A percentile compares a stretch with the other conserved stretches of the same genome.
Conservation (phyloP, 805 yeast species). For the Wickerhamiella qilinensis region DNA sequence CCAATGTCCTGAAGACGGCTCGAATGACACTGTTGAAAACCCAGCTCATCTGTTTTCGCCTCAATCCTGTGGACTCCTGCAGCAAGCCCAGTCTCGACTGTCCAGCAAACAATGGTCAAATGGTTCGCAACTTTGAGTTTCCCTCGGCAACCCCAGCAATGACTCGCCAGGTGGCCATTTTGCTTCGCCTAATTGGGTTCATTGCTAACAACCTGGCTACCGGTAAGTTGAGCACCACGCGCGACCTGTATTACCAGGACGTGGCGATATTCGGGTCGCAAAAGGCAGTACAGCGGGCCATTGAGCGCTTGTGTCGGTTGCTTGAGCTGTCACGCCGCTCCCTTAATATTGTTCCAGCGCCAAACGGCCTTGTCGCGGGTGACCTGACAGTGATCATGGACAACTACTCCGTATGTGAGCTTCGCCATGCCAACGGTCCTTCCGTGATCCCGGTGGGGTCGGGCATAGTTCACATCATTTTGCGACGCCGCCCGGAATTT, state of each 20-base stretch:
- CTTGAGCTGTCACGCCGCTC: constrained; percentile 25
- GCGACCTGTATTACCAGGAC: constrained; percentile 46
- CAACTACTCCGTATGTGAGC: constrained; percentile 7
- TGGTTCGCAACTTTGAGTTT: neutral
- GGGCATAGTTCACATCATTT: constrained; percentile 12
- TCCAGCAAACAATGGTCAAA: neutral
- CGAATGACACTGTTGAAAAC: neutral
- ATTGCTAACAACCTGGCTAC: constrained; percentile 7
- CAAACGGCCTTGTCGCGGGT: constrained; percentile 39
- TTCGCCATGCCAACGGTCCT: constrained; percentile 12
- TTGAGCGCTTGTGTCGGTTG: constrained; percentile 26
- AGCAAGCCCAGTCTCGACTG: too few relatives aligned
- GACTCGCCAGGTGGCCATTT: neutral
- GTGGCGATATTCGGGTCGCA: constrained; percentile 36
- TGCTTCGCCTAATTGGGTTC: neutral
- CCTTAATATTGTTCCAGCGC: constrained; percentile 35
- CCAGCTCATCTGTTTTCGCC: neutral
- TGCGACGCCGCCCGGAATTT: constrained; percentile 15
- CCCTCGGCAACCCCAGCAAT: neutral
- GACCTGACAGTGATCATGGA: constrained; percentile 16
- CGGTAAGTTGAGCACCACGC: constrained; percentile 22
- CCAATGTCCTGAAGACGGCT: neutral
- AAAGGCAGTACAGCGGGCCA: constrained; percentile 23
- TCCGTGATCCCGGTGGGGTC: constrained; percentile 24
- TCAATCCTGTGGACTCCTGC: neutral